Percentiles rank a stretch among this genome's conserved stretches.
These are phyloP conservation scores for Geotrichum australiense DNA, from an alignment of 1,139 yeast species.

Conservation along the genomic window DNA sequence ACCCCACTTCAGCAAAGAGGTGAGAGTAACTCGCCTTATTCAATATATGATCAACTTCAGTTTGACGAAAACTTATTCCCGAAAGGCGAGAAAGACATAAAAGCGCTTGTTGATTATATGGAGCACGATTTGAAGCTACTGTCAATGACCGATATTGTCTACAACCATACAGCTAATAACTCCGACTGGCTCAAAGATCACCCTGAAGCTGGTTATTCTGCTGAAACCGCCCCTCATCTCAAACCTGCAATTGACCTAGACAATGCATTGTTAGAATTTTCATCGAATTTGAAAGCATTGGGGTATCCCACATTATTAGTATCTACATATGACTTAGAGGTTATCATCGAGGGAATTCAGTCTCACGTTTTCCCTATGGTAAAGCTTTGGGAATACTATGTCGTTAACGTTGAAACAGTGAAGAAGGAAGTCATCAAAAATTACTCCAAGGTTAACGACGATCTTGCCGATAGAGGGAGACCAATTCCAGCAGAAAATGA, in stretches of 20 bases:
- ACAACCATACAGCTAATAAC: constrained; percentile 91
- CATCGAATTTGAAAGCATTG: constrained; percentile 44
- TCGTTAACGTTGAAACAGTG: constrained; percentile 43
- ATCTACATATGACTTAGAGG: constrained; percentile 47
- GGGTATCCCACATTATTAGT: constrained; percentile 56
- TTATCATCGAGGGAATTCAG: constrained; percentile 58
- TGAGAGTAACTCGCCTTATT: constrained; percentile 83
- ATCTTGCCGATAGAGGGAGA: constrained; percentile 26
- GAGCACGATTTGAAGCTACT: constrained; percentile 55
- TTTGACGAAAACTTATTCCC: constrained; percentile 66
- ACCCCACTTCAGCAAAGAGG: constrained; percentile 92
- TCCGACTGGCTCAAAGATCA: constrained; percentile 77
- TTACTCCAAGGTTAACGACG: constrained; percentile 20
- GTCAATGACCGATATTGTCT: constrained; percentile 83
- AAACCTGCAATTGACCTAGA: constrained; percentile 81
- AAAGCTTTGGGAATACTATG: constrained; percentile 84
- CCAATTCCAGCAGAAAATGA: constrained; percentile 24
- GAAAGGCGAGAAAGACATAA: constrained; percentile 42
- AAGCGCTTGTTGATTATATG: constrained; percentile 42
- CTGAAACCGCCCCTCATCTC: constrained; percentile 83
- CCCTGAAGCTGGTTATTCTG: constrained; percentile 88
- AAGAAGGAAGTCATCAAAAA: constrained; percentile 27
- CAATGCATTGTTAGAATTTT: constrained; percentile 55
- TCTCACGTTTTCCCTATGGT: constrained; percentile 58
- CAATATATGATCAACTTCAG: constrained; percentile 74